Evolutionary conservation across 805 yeast genomes (phyloP), one percentile per base, ranked within the genome.

Genomic region (Ogataea trehalophila): DNA sequence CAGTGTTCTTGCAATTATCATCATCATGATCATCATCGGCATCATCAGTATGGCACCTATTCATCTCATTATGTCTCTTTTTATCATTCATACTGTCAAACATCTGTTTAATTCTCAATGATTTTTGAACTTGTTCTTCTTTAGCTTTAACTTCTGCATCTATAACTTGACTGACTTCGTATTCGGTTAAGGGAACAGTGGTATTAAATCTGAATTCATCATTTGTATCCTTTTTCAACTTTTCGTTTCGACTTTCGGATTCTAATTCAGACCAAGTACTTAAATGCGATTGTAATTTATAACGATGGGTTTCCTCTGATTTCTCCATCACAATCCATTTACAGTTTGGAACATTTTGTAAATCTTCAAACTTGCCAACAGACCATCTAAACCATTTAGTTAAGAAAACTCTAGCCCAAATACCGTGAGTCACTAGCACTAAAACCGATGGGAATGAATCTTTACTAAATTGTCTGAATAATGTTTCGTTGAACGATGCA

Each of bases 301-400:
- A 90, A 50, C 78, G 73, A 20, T 76, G 75, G 0, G 71, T 71
- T 5, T 69, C 68, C 6, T 61, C 66, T 47, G 75, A 71, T 48
- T 76, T 73, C 60, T 86, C 88, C 95, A 90, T 85, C 33, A 85
- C 79, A 37, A 91, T 72, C 62, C 87, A 83, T 53, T 83, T 81
- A 59, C 97, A 92, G 62, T 91, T 94, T 1, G 89, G 89, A 15
- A 91, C 80, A 62, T 91, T 91, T 50, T 84, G 77, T 52, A 91
- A 73, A 41, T 83, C 75, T 66, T 91, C 97, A 66, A 90, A 91
- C 61, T 83, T 81, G 62, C 90, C 97, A 60, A 85, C 92, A 2
- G 85, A 76, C 97, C 97, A 91, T 48, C 96, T 72, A 63, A 81
- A 91, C 97, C 97, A 91, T 59, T 90, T 87, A 90, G 90, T 89